phyloP scores from a whole-genome alignment of 371 early-diverging fungal species.

The Actinomortierella ambigua region DNA sequence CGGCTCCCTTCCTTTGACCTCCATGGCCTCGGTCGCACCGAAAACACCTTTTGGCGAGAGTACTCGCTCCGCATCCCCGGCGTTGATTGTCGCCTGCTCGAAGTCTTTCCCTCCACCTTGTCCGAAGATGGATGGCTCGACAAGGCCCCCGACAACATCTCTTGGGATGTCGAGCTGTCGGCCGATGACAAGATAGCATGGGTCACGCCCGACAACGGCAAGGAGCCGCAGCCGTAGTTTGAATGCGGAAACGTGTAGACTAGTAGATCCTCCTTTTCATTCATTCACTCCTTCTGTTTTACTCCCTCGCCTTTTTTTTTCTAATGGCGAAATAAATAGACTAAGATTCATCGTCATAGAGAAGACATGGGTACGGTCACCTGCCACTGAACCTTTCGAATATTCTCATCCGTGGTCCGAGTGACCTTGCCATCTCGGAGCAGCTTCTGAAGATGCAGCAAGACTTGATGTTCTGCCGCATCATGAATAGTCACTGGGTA shows the following conservation, averaged over 20 bases:
- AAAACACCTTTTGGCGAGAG: conserved; percentile 54
- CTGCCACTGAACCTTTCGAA: conserved; percentile 36
- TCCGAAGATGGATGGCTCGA: conserved; percentile 47
- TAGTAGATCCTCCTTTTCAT: no score
- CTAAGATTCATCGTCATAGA: conserved; percentile 17
- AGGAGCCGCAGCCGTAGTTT: no score
- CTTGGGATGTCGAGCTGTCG: conserved; percentile 5
- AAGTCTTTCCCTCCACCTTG: conserved; percentile 52
- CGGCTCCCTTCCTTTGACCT: conserved; percentile 56
- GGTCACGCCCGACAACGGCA: conserved; percentile 9
- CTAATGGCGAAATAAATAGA: no score
- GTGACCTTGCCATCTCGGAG: conserved; percentile 61
- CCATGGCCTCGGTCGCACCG: conserved; percentile 52
- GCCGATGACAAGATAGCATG: conserved; percentile 8
- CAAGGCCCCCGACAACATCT: conserved; percentile 7
- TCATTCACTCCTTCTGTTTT: no score
- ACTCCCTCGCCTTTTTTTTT: no score
- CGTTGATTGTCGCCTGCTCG: conserved; percentile 56
- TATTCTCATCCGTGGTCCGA: conserved; percentile 34
- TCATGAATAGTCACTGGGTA: conserved; percentile 60
- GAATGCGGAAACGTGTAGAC: no score
- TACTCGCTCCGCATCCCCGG: conserved; percentile 55
- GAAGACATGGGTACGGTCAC: conserved; percentile 11
- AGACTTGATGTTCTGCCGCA: conserved; percentile 70
- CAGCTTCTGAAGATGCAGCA: conserved; percentile 75